Conservation (phyloP, 345 rosid genomes). For the Dimocarpus longan region DNA sequence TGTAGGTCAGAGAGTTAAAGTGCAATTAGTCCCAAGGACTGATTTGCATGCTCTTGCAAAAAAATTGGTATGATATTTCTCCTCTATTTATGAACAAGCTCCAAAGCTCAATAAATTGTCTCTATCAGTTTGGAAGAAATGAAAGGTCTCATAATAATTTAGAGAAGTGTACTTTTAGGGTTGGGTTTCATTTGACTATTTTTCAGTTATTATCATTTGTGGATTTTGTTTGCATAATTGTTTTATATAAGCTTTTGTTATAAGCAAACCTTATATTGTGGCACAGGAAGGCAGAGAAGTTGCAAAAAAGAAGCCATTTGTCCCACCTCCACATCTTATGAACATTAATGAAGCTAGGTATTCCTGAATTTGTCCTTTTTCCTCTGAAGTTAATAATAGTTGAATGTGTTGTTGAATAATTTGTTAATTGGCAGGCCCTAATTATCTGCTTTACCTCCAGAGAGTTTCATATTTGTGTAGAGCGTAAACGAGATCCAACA, state of each 20-base stretch:
- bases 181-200: background rate
- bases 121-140: background rate
- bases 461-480: constrained; percentile 90
- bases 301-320: constrained; percentile 83
- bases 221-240: background rate
- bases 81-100: background rate
- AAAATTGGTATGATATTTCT: constrained; percentile 66
- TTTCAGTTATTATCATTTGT: background rate
- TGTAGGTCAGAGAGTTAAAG: constrained; percentile 86
- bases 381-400: background rate
- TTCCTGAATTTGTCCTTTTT: background rate
- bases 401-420: background rate
- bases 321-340: constrained; percentile 94
- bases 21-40: constrained; percentile 89
- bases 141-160: background rate
- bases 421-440: constrained; percentile 14
- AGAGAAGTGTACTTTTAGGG: background rate
- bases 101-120: no score
- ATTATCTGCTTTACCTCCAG: constrained; percentile 33
- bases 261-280: constrained; percentile 1
- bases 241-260: background rate
- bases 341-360: constrained; percentile 97
- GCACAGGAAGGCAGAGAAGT: constrained; percentile 86
- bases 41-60: constrained; percentile 90
- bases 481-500: constrained; percentile 80